Evolutionary conservation across 495 filamentous ascomycete species (phyloP).

Genomic region (Hypoxylon crocopeplum): DNA sequence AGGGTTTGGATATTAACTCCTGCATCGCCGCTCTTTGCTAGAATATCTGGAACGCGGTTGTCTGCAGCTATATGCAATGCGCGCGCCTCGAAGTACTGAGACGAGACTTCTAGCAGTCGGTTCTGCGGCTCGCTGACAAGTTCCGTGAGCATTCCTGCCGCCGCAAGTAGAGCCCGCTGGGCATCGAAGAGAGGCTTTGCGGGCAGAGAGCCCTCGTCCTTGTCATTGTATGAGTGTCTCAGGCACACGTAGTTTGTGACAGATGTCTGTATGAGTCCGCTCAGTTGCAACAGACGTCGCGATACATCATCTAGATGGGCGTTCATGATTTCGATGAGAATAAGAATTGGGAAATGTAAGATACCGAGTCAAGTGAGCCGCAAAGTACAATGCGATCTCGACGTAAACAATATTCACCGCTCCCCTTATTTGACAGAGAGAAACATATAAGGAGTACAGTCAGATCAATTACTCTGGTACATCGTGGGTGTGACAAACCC

Average conservation of each 20-base stretch:
- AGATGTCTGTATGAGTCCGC: conserved; percentile 21
- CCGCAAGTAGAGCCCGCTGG: conserved; percentile 36
- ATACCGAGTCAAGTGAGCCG: too few species aligned
- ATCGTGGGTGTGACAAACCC: too few species aligned
- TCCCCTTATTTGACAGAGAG: too few species aligned
- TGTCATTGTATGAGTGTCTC: background rate
- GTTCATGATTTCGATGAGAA: background rate
- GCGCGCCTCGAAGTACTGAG: conserved; percentile 43
- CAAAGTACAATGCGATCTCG: too few species aligned
- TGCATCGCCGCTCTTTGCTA: conserved; percentile 25
- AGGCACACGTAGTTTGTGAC: conserved; percentile 14
- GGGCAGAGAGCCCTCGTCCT: conserved; percentile 19
- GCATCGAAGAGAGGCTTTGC: conserved; percentile 37
- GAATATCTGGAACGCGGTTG: conserved; percentile 40
- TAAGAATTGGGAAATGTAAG: too few species aligned
- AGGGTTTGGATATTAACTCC: conserved; percentile 34
- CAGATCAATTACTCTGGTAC: too few species aligned
- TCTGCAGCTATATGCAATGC: conserved; percentile 43
- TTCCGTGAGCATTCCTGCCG: conserved; percentile 40
- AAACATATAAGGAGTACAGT: too few species aligned
- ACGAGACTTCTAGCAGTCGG: conserved; percentile 38
- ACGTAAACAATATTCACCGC: too few species aligned
- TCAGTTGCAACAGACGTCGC: conserved; percentile 8
- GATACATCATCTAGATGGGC: conserved; percentile 5
- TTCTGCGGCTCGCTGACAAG: conserved; percentile 35